Evolutionary conservation across 2,329 filamentous ascomycete genomes (phyloP).

Genomic region (Fonsecaea pedrosoi): DNA sequence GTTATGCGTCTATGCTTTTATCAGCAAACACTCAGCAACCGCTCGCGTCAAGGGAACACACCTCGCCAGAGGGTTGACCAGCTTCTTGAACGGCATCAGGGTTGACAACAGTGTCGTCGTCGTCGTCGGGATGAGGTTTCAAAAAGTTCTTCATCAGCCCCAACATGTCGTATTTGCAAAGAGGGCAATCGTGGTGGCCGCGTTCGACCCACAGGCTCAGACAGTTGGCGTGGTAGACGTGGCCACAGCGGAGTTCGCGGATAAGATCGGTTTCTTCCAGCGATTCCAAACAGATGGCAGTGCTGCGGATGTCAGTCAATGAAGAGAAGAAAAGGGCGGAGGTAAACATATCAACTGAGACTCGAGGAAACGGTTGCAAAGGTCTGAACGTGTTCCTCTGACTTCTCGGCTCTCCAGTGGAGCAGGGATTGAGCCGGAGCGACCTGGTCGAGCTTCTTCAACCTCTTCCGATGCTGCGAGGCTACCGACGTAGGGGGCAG

Average conservation of each 20-base stretch:
- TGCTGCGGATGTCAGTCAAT: slow-evolving; percentile 26
- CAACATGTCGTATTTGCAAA: slow-evolving; percentile 37
- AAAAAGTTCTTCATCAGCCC: slow-evolving; percentile 20
- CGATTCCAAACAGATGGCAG: slow-evolving; percentile 34
- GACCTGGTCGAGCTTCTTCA: slow-evolving; percentile 34
- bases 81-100: not conserved
- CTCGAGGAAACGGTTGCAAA: slow-evolving; percentile 31
- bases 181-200: slow-evolving; percentile 34
- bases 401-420: slow-evolving; percentile 33
- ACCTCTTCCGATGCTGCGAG: slow-evolving; percentile 29
- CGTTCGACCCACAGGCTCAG: slow-evolving; percentile 35
- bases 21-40: not conserved
- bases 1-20: not conserved
- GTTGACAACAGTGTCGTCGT: not conserved
- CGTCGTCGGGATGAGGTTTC: slow-evolving; percentile 11
- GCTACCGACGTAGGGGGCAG: slow-evolving; percentile 6
- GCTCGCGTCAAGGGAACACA: not conserved
- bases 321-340: not conserved
- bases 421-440: slow-evolving; percentile 29
- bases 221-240: slow-evolving; percentile 33
- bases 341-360: slow-evolving; percentile 28
- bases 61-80: slow-evolving; percentile 1
- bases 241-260: slow-evolving; percentile 32
- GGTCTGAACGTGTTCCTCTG: slow-evolving; percentile 26
- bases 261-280: slow-evolving; percentile 34